Percentiles rank a stretch among this genome's conserved stretches.
Conservation (phyloP, 2,329 filamentous ascomycete species). For the Plenodomus tracheiphilus region DNA sequence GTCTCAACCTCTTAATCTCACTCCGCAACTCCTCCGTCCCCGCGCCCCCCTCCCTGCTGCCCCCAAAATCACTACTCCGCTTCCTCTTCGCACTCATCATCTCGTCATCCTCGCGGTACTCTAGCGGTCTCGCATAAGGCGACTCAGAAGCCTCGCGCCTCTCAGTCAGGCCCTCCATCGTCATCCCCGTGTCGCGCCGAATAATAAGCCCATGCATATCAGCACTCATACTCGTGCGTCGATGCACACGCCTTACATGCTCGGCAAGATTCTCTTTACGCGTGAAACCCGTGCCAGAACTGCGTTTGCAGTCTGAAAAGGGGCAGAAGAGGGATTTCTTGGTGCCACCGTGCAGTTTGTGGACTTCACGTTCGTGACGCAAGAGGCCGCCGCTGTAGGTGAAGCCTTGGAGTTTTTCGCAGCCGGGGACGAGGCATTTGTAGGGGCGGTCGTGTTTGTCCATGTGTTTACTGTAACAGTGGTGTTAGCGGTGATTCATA, state of each 20-base stretch:
- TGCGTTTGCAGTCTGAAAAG: slow-evolving; percentile 83
- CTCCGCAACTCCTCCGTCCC: slow-evolving; percentile 42
- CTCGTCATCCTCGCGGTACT: slow-evolving; percentile 32
- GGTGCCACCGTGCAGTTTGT: slow-evolving; percentile 84
- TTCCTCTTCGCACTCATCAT: slow-evolving; percentile 36
- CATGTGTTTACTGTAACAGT: slow-evolving; percentile 87
- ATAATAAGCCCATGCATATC: slow-evolving; percentile 41
- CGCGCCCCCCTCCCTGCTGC: too few relatives aligned
- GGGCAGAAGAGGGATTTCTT: slow-evolving; percentile 88
- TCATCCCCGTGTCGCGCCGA: slow-evolving; percentile 24
- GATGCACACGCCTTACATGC: slow-evolving; percentile 86
- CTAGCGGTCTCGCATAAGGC: slow-evolving; percentile 26
- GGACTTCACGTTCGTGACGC: slow-evolving; percentile 90
- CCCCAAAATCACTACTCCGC: slow-evolving; percentile 26
- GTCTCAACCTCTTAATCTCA: slow-evolving; percentile 47
- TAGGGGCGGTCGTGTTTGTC: slow-evolving; percentile 96
- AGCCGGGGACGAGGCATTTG: slow-evolving; percentile 78
- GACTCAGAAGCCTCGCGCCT: slow-evolving; percentile 27
- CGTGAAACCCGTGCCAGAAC: slow-evolving; percentile 86
- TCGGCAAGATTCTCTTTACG: slow-evolving; percentile 93
- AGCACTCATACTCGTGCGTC: slow-evolving; percentile 41
- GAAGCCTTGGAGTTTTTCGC: slow-evolving; percentile 90
- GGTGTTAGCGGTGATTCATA: slow-evolving; percentile 16
- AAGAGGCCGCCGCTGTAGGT: slow-evolving; percentile 91
- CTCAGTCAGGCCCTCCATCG: slow-evolving; percentile 22